Conservation (phyloP, 2,329 filamentous ascomycete species). For the Ophioceras dolichostomum region DNA sequence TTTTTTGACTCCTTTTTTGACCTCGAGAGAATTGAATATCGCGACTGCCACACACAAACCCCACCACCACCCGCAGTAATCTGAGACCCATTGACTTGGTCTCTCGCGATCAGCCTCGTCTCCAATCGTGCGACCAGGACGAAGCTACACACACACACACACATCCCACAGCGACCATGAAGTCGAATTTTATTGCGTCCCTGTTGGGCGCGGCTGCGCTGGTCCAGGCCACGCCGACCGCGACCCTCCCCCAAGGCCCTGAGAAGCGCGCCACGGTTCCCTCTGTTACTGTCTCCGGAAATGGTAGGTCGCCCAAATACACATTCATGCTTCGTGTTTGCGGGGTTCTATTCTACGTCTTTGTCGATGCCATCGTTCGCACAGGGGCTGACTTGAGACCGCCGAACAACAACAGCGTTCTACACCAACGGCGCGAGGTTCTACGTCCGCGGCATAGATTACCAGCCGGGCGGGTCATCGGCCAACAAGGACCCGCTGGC, state of each 20-base stretch:
- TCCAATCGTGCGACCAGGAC: no score
- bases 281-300: constrained; percentile 40
- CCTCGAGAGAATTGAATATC: no score
- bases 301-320: constrained; percentile 28
- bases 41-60: no score
- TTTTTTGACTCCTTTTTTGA: not conserved
- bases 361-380: no score
- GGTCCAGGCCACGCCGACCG: constrained; percentile 36
- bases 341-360: no score
- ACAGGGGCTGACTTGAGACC: not conserved
- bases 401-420: constrained; percentile 32
- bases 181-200: constrained; percentile 31
- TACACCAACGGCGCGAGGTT: constrained; percentile 40
- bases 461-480: constrained; percentile 49
- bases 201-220: constrained; percentile 29
- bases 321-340: not conserved
- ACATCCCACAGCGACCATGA: constrained; percentile 34
- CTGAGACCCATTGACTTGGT: no score
- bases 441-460: constrained; percentile 49
- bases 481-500: constrained; percentile 61
- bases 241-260: constrained; percentile 27
- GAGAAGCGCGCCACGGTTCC: constrained; percentile 38
- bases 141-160: no score
- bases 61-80: no score
- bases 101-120: no score